Percentiles rank a stretch among this genome's conserved stretches.
Conservation (phyloP, 148 eudicot genomes). For the Euryodendron excelsum region DNA sequence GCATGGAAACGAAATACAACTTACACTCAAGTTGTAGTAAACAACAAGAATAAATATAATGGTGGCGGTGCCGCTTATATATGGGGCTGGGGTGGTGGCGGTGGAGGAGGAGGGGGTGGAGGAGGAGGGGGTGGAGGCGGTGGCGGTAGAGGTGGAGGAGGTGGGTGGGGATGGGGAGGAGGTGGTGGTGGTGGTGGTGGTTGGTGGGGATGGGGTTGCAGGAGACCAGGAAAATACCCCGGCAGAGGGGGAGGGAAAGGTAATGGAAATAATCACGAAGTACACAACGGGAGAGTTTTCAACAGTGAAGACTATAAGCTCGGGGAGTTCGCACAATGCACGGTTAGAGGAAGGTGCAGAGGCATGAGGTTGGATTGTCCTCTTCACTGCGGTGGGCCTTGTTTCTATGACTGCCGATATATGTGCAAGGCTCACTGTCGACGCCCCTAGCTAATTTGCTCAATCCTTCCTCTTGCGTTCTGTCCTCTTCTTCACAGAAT, state of each 20-base stretch:
- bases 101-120: conserved; percentile 36
- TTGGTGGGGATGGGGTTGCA: conserved; percentile 35
- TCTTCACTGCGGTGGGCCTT: conserved; percentile 72
- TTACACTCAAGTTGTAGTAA: conserved; percentile 15
- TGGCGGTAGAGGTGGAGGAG: conserved; percentile 34
- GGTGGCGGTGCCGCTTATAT: conserved; percentile 40
- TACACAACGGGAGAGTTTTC: conserved; percentile 10
- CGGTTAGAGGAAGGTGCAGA: conserved; percentile 55
- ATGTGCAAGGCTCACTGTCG: conserved; percentile 78
- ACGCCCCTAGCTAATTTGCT: conserved; percentile 6
- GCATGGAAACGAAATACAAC: conserved; percentile 13
- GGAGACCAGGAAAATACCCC: not conserved
- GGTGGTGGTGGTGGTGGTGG: conserved; percentile 35
- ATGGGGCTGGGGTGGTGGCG: conserved; percentile 39
- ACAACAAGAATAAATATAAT: conserved; percentile 9
- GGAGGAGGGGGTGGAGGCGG: conserved; percentile 41
- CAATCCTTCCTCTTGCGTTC: too few species aligned
- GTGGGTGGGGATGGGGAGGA: conserved; percentile 4
- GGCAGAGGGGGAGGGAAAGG: too few species aligned
- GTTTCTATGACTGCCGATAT: conserved; percentile 62
- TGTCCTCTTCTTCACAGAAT: too few species aligned
- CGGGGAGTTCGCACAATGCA: conserved; percentile 72
- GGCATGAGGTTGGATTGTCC: conserved; percentile 75
- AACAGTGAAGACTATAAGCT: conserved; percentile 34
- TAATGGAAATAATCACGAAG: not conserved